Percentiles rank a stretch among this genome's conserved stretches.
phyloP scores from a whole-genome alignment of 2,329 filamentous ascomycete genomes.

The Laburnicola sp. region DNA sequence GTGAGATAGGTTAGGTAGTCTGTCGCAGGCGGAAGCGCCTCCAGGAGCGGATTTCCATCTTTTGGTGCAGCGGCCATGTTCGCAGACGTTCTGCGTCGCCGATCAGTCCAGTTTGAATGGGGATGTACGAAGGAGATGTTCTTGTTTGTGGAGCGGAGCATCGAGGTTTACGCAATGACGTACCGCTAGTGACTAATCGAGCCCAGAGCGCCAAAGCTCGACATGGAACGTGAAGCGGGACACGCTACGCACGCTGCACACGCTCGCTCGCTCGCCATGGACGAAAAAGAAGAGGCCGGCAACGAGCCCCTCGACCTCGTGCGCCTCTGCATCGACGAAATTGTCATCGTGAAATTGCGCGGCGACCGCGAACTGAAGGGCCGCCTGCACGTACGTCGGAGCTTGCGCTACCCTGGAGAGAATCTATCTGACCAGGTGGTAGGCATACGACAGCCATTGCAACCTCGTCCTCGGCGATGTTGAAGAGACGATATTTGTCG shows the following conservation, averaged over 20 bases:
- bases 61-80: conserved; percentile 40
- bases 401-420: background rate
- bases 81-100: background rate
- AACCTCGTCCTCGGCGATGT: conserved; percentile 95
- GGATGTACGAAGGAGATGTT: background rate
- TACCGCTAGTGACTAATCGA: conserved; percentile 11
- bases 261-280: conserved; percentile 61
- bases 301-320: conserved; percentile 95
- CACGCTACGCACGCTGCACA: background rate
- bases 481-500: conserved; percentile 92
- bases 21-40: conserved; percentile 62
- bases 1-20: conserved; percentile 79
- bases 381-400: conserved; percentile 74
- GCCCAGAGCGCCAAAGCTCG: conserved; percentile 19
- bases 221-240: conserved; percentile 1
- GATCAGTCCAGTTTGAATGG: background rate
- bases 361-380: conserved; percentile 96
- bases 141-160: conserved; percentile 1
- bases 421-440: background rate
- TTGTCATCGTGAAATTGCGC: conserved; percentile 95
- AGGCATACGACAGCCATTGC: conserved; percentile 99
- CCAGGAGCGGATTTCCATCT: conserved; percentile 55
- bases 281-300: conserved; percentile 72
- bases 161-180: conserved; percentile 21
- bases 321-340: conserved; percentile 88